Conservation (phyloP, 805 yeast species). For the Candida xiaguanensis region DNA sequence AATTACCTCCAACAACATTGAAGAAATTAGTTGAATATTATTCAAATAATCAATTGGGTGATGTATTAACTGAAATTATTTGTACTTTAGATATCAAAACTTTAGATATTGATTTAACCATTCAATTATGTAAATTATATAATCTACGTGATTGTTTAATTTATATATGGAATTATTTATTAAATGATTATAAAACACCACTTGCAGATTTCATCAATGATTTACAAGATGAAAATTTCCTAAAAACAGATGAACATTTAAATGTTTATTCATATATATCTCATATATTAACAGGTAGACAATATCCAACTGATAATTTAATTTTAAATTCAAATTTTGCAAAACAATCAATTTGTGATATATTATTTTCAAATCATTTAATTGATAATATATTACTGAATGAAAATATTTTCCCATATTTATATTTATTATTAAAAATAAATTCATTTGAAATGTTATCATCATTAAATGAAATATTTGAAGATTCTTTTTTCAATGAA, state of each 20-base stretch:
- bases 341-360: conserved; percentile 49
- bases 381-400: conserved; percentile 24
- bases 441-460: conserved; percentile 60
- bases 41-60: conserved; percentile 37
- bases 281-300: conserved; percentile 69
- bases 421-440: conserved; percentile 51
- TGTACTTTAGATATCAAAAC: conserved; percentile 64
- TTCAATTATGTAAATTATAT: conserved; percentile 55
- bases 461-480: conserved; percentile 77
- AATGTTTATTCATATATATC: conserved; percentile 51
- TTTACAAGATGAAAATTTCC: conserved; percentile 12
- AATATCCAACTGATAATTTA: conserved; percentile 66
- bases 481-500: conserved; percentile 71
- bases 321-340: conserved; percentile 36
- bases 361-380: conserved; percentile 56
- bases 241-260: conserved; percentile 9
- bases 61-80: conserved; percentile 59
- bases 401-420: conserved; percentile 67
- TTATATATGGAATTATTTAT: conserved; percentile 67
- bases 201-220: conserved; percentile 52
- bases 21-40: conserved; percentile 57
- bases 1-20: conserved; percentile 61
- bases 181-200: conserved; percentile 73
- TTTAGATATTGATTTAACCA: conserved; percentile 75
- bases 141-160: conserved; percentile 59